These are phyloP conservation scores for Calonectria pteridis DNA, from an alignment of 2,329 filamentous ascomycete species.

Conservation along the genomic window DNA sequence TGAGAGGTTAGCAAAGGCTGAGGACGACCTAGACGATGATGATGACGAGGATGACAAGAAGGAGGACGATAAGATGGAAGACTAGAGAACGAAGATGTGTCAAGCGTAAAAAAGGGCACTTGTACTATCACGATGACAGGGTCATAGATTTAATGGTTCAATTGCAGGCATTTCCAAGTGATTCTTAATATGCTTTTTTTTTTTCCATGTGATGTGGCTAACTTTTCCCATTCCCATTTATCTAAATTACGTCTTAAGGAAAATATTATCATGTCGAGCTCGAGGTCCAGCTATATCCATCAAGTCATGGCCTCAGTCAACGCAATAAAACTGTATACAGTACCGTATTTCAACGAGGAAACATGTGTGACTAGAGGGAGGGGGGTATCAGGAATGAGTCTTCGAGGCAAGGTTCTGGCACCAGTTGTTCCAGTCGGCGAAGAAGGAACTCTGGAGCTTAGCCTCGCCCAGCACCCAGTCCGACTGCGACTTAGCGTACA, in stretches of 20 bases:
- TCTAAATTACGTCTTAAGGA: background rate
- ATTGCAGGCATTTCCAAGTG: slow-evolving; percentile 36
- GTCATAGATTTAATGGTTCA: slow-evolving; percentile 52
- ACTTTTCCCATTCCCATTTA: slow-evolving; percentile 31
- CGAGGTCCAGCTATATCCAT: background rate
- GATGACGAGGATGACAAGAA: slow-evolving; percentile 76
- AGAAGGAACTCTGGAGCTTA: slow-evolving; percentile 74
- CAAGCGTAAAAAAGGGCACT: slow-evolving; percentile 39
- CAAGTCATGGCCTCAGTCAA: background rate
- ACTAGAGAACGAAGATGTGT: slow-evolving; percentile 63
- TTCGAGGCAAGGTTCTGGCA: slow-evolving; percentile 64
- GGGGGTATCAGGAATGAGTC: slow-evolving; percentile 42
- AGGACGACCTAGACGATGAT: slow-evolving; percentile 83
- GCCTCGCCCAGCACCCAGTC: slow-evolving; percentile 69
- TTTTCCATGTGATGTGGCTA: background rate
- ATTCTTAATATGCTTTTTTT: slow-evolving; percentile 10
- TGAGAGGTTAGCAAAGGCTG: slow-evolving; percentile 91
- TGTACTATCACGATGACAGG: slow-evolving; percentile 54
- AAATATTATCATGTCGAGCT: background rate
- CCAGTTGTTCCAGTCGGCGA: slow-evolving; percentile 82
- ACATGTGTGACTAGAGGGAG: background rate
- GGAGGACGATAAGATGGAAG: slow-evolving; percentile 88
- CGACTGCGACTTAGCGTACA: slow-evolving; percentile 73
- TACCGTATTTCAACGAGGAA: background rate
- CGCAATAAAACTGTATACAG: background rate